These are phyloP conservation scores for Ampelomyces quisqualis DNA, from an alignment of 2,329 filamentous ascomycete genomes.

Conservation along the genomic window DNA sequence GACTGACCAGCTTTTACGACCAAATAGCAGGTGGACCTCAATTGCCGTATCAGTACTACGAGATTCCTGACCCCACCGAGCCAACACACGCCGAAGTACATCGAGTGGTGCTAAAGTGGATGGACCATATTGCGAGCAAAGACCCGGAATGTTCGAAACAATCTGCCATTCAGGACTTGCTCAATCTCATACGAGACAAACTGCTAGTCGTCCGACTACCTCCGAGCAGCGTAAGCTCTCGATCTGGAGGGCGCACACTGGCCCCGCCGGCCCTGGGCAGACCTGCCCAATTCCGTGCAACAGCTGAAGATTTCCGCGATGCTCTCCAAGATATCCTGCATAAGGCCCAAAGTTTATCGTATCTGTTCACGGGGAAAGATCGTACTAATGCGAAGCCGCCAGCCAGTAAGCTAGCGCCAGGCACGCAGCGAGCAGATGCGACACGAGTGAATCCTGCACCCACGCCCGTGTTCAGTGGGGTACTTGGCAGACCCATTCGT, in stretches of 20 bases:
- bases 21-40: conserved; percentile 2
- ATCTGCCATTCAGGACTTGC: conserved; percentile 7
- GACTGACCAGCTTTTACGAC: conserved; percentile 4
- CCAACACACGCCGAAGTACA: conserved; percentile 6
- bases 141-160: conserved; percentile 7
- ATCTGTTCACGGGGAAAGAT: not conserved
- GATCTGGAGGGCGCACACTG: not conserved
- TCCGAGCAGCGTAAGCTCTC: conserved; percentile 5
- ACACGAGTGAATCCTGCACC: not conserved
- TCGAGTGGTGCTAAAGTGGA: conserved; percentile 6
- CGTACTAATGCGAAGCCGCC: not conserved
- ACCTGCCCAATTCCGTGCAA: not conserved
- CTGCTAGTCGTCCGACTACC: conserved; percentile 10
- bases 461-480: conserved; percentile 1
- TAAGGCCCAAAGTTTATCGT: not conserved
- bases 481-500: conserved; percentile 1
- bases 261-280: not conserved
- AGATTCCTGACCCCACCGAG: not conserved
- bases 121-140: conserved; percentile 2
- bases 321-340: not conserved
- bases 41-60: conserved; percentile 7
- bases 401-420: not conserved
- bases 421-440: not conserved
- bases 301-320: not conserved
- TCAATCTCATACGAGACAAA: conserved; percentile 6